phyloP scores from a whole-genome alignment of 2,329 filamentous ascomycete genomes.

The Penicillium sp. region DNA sequence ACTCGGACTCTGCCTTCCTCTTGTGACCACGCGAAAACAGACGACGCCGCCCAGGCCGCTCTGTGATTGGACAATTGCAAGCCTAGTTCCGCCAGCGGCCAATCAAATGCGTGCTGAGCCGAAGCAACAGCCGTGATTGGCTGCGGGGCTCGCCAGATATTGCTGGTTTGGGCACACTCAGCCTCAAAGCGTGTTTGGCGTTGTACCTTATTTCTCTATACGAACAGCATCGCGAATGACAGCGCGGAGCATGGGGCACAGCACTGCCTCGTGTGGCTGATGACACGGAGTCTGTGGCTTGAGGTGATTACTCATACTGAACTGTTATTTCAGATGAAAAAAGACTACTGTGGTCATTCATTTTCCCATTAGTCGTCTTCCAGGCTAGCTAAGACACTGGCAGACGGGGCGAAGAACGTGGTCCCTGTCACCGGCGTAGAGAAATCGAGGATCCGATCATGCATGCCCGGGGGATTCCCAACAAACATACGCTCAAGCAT shows the following conservation, averaged over 20 bases:
- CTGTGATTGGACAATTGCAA: background rate
- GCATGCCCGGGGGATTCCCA: constrained; percentile 50
- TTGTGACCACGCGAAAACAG: background rate
- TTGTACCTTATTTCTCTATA: background rate
- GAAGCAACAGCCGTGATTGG: background rate
- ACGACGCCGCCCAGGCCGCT: background rate
- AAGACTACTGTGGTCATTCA: no score
- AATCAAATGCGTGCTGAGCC: background rate
- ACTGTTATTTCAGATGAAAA: no score
- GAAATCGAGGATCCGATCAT: constrained; percentile 55
- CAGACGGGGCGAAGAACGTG: constrained; percentile 53
- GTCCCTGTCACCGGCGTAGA: constrained; percentile 51
- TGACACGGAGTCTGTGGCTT: background rate
- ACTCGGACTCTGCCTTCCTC: background rate
- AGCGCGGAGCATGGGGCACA: no score
- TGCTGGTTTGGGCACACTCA: constrained; percentile 3
- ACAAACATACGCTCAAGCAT: constrained; percentile 59
- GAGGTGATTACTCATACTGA: background rate
- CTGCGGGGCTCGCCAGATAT: background rate
- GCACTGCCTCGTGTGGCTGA: background rate
- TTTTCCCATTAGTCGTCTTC: background rate
- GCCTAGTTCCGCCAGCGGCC: background rate
- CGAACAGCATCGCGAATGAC: background rate
- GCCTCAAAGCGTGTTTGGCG: background rate
- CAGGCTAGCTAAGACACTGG: constrained; percentile 30